phyloP scores from a whole-genome alignment of 73 alveolate species.

The Paramecium biaurelia region DNA sequence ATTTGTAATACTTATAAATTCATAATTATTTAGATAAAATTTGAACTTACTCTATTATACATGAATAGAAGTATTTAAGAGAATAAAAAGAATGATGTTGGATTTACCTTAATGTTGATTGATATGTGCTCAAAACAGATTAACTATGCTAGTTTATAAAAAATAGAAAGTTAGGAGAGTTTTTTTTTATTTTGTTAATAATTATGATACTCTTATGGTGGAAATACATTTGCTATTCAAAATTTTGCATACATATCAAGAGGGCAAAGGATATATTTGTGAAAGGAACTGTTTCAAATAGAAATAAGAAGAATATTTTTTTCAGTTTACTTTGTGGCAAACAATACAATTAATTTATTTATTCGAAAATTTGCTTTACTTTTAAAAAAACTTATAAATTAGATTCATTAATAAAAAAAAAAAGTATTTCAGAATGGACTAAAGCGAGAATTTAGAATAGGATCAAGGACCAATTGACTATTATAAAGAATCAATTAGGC shows the following conservation, averaged over 20 bases:
- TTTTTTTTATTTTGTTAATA: neutral
- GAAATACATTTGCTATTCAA: neutral
- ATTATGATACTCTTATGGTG: neutral
- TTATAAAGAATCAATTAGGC: conserved; percentile 11
- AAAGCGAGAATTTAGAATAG: neutral
- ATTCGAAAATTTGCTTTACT: neutral
- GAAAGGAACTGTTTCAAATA: neutral
- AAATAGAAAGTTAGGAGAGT: neutral
- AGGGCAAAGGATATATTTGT: neutral
- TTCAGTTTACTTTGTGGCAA: conserved; percentile 12
- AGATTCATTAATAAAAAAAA: conserved; percentile 9
- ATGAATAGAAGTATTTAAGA: neutral
- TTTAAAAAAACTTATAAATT: neutral
- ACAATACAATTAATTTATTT: conserved; percentile 20
- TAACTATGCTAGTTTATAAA: neutral
- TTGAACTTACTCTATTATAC: neutral
- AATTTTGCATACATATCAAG: neutral
- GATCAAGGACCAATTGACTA: conserved; percentile 42
- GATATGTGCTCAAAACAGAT: neutral
- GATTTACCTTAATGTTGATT: neutral
- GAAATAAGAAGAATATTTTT: neutral
- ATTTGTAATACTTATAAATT: neutral
- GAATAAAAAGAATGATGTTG: neutral
- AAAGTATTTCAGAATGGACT: conserved; percentile 6
- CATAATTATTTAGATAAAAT: neutral